Conservation (phyloP, 2,329 filamentous ascomycete genomes). For the Piedraia hortae region DNA sequence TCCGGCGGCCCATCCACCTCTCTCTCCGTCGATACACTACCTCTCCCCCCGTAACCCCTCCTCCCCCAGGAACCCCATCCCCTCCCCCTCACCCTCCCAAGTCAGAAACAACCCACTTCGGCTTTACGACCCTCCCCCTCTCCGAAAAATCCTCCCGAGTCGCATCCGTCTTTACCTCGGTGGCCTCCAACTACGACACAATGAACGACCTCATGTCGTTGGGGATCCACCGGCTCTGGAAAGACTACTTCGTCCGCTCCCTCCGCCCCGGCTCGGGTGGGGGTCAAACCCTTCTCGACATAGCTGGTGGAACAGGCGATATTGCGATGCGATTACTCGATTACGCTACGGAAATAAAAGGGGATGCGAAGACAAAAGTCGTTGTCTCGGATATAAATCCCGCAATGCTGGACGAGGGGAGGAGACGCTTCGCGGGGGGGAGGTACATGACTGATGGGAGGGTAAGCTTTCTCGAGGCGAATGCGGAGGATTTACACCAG, state of each 20-base stretch:
- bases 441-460: slow-evolving; percentile 28
- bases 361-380: slow-evolving; percentile 54
- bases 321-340: slow-evolving; percentile 92
- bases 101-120: slow-evolving; percentile 74
- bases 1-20: no score
- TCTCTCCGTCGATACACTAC: no score
- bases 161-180: slow-evolving; percentile 74
- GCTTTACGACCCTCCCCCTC: slow-evolving; percentile 63
- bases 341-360: slow-evolving; percentile 55
- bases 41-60: no score
- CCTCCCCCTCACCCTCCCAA: no score
- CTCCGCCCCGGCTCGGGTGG: slow-evolving; percentile 45
- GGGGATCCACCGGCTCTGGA: slow-evolving; percentile 90
- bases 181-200: slow-evolving; percentile 78
- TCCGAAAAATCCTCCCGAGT: slow-evolving; percentile 59
- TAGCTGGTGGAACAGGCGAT: slow-evolving; percentile 89
- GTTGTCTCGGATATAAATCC: slow-evolving; percentile 92
- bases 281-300: slow-evolving; percentile 61
- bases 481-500: slow-evolving; percentile 47
- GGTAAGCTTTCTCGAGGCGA: slow-evolving; percentile 59
- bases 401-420: slow-evolving; percentile 73
- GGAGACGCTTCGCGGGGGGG: slow-evolving; percentile 41
- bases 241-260: slow-evolving; percentile 78
- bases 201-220: slow-evolving; percentile 99
- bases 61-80: no score